Conservation (phyloP, 169 alveolate species). For the Eimeria sp. region DNA sequence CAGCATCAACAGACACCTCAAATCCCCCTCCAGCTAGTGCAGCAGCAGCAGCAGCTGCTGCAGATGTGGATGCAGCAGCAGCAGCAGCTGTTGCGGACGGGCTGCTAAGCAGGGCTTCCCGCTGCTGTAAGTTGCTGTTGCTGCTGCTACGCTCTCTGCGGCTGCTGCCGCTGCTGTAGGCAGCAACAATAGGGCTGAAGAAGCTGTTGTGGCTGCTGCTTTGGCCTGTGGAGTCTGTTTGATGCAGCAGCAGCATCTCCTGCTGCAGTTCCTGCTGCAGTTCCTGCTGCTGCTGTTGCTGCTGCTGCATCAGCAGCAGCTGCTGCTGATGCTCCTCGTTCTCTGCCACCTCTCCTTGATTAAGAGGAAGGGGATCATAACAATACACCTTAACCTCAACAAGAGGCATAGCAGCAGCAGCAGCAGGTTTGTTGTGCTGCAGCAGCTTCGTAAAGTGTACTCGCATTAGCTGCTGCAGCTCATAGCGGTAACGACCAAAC, state of each 20-base stretch:
- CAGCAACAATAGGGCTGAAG: not conserved
- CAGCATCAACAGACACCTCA: constrained; percentile 4
- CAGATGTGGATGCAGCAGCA: too few species aligned
- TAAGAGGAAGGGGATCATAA: not conserved
- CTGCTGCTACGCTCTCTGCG: not conserved
- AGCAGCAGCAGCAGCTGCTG: too few species aligned
- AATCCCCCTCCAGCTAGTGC: not conserved
- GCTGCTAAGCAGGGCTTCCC: not conserved
- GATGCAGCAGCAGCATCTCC: not conserved
- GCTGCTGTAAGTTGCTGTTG: constrained; percentile 23
- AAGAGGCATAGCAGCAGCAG: constrained; percentile 14
- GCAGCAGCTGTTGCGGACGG: too few species aligned
- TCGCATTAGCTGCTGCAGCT: constrained; percentile 19
- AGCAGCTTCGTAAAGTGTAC: constrained; percentile 1
- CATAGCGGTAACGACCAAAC: not conserved
- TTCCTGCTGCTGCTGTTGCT: not conserved
- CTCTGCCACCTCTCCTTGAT: not conserved
- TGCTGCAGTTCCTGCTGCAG: too few species aligned
- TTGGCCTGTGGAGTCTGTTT: not conserved
- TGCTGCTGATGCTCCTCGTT: not conserved
- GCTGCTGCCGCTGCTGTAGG: constrained; percentile 27
- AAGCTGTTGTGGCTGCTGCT: constrained; percentile 7
- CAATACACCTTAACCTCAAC: not conserved
- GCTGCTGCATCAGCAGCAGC: not conserved
- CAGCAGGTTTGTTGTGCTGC: constrained; percentile 8